Percentiles rank a stretch among this genome's conserved stretches.
phyloP scores from a whole-genome alignment of 495 filamentous ascomycete species.

The Staphylotrichum tortipilum region DNA sequence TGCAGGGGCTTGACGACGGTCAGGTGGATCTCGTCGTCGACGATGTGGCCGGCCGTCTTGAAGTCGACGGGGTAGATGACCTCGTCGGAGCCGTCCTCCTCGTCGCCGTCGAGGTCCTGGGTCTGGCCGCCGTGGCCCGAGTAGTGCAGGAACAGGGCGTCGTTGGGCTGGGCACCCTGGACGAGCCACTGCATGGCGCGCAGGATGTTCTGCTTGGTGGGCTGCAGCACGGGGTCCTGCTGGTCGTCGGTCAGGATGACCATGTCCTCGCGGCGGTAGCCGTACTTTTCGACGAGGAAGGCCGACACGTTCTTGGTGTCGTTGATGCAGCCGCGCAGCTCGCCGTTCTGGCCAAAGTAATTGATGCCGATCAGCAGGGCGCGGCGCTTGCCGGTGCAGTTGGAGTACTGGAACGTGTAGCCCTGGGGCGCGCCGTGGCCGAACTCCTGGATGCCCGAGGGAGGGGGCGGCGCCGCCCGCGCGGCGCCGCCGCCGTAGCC shows the following conservation, averaged over 20 bases:
- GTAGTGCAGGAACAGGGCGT: slow-evolving; percentile 44
- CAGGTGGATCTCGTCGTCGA: slow-evolving; percentile 92
- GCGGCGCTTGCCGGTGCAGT: slow-evolving; percentile 77
- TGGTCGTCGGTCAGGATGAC: slow-evolving; percentile 44
- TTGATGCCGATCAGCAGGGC: slow-evolving; percentile 91
- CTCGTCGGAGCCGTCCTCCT: slow-evolving; percentile 91
- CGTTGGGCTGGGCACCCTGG: slow-evolving; percentile 36
- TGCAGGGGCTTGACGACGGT: slow-evolving; percentile 76
- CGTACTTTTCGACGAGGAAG: slow-evolving; percentile 73
- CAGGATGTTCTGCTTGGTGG: slow-evolving; percentile 44
- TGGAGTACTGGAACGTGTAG: slow-evolving; percentile 72
- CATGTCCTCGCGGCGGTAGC: slow-evolving; percentile 47
- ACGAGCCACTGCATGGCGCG: slow-evolving; percentile 44
- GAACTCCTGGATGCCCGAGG: slow-evolving; percentile 35
- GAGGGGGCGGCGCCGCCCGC: slow-evolving; percentile 41
- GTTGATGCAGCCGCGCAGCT: slow-evolving; percentile 89
- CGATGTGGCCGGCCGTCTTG: slow-evolving; percentile 78
- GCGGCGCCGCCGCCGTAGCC: slow-evolving; percentile 14
- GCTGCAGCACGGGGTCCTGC: slow-evolving; percentile 32
- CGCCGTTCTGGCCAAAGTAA: slow-evolving; percentile 78
- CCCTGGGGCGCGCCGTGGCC: slow-evolving; percentile 40
- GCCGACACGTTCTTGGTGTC: slow-evolving; percentile 85
- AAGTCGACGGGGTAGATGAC: slow-evolving; percentile 97
- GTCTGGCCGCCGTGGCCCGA: slow-evolving; percentile 52
- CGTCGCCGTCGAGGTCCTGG: slow-evolving; percentile 52